phyloP scores from a whole-genome alignment of 208 protist genomes.

The Lotmaria passim region DNA sequence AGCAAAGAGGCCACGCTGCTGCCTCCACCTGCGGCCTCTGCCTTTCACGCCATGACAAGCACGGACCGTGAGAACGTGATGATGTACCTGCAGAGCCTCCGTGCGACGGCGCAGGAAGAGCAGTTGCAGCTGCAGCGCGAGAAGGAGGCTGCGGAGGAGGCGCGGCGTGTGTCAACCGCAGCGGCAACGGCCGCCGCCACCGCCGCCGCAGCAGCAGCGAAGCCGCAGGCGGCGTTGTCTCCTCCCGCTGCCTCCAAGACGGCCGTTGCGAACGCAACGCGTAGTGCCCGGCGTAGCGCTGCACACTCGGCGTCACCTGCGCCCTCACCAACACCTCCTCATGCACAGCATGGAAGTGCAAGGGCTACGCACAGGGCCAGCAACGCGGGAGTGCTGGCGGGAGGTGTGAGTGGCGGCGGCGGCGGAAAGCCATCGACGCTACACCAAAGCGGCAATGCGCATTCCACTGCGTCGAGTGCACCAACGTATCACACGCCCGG shows the following conservation, averaged over 20 bases:
- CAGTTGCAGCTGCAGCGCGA: constrained; percentile 16
- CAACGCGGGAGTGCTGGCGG: neutral
- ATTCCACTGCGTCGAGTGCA: neutral
- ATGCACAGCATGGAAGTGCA: neutral
- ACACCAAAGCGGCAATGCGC: neutral
- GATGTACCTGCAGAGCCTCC: constrained; percentile 25
- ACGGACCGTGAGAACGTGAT: constrained; percentile 9
- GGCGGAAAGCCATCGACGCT: neutral
- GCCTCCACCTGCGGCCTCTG: neutral
- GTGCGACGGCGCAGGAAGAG: neutral
- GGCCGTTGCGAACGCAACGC: neutral
- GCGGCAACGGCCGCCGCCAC: constrained; percentile 3
- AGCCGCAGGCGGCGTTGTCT: neutral
- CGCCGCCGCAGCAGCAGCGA: constrained; percentile 1
- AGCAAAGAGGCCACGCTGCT: neutral
- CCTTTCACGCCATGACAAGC: constrained; percentile 4
- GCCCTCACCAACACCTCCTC: neutral
- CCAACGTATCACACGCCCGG: neutral
- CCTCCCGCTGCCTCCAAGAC: neutral
- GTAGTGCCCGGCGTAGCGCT: neutral
- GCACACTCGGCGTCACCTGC: neutral
- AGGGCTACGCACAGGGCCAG: neutral
- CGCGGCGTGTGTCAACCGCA: constrained; percentile 5
- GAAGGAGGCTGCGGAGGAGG: constrained; percentile 6
- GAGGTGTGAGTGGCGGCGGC: neutral